Conservation (phyloP, 1,284 basidiomycete species). For the Heterobasidion irregulare region DNA sequence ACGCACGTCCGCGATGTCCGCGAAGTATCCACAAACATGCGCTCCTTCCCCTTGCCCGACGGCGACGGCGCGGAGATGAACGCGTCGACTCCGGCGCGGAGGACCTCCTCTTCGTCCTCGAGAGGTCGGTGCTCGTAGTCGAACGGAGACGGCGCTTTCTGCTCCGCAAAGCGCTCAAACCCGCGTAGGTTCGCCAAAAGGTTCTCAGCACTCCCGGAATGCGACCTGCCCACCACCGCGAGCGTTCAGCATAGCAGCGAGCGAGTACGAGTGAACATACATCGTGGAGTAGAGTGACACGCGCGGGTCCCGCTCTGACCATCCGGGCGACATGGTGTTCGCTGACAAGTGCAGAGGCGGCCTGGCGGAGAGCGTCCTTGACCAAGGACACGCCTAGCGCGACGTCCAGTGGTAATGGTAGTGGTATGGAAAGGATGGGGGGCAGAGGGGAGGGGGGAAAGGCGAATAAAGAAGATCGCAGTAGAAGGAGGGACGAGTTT, state of each 20-base stretch:
- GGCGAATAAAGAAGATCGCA: background rate
- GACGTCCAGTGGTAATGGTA: background rate
- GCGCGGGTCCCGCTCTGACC: background rate
- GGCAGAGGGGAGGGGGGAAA: background rate
- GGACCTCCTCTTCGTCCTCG: background rate
- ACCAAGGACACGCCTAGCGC: background rate
- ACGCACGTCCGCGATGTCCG: background rate
- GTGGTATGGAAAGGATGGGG: background rate
- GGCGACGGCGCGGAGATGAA: background rate
- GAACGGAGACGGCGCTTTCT: background rate
- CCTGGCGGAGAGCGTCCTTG: background rate
- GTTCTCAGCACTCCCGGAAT: conserved; percentile 4
- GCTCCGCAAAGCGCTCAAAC: conserved; percentile 3
- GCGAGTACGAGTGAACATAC: background rate
- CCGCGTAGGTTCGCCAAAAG: conserved; percentile 4
- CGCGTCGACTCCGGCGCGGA: background rate
- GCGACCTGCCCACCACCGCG: background rate
- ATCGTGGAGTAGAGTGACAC: background rate
- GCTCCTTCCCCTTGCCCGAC: background rate
- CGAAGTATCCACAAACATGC: background rate
- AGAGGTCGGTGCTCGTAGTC: background rate
- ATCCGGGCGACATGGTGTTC: background rate
- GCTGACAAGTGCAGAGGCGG: background rate
- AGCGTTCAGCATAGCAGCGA: background rate
- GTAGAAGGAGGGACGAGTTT: background rate